Conservation (phyloP, 148 eudicot genomes). For the Camellia granthamiana region DNA sequence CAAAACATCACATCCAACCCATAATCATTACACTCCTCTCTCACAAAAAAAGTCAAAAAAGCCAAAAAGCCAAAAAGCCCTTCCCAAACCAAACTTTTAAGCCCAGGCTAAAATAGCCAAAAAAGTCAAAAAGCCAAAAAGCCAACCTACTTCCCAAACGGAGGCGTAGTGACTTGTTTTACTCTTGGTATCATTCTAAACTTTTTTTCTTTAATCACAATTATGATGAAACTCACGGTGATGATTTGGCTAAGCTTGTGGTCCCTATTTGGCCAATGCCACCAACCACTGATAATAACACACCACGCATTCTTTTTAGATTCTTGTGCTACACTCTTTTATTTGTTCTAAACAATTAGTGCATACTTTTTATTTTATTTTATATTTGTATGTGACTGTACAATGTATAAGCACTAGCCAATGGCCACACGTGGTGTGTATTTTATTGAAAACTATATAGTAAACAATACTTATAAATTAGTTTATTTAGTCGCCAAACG, state of each 20-base stretch:
- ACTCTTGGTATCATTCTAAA: slow-evolving; percentile 14
- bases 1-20: too few relatives aligned
- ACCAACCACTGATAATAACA: not conserved
- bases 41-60: too few relatives aligned
- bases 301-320: not conserved
- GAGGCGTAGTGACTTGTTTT: not conserved
- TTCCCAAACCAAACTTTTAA: too few relatives aligned
- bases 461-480: too few relatives aligned
- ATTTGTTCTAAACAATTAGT: not conserved
- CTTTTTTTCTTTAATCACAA: slow-evolving; percentile 4
- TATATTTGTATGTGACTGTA: not conserved
- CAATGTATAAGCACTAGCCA: not conserved
- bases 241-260: not conserved
- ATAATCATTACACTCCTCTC: too few relatives aligned
- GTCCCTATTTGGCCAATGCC: not conserved
- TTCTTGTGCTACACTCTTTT: not conserved
- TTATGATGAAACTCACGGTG: not conserved
- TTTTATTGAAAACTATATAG: not conserved
- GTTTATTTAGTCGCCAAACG: too few relatives aligned
- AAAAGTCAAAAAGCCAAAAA: too few relatives aligned
- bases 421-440: not conserved
- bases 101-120: too few relatives aligned
- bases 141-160: too few relatives aligned
- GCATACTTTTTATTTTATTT: too few relatives aligned
- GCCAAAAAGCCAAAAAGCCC: too few relatives aligned